Percentiles rank a stretch among this genome's conserved stretches.
These are phyloP conservation scores for Cercospora janseana DNA, from an alignment of 2,329 filamentous ascomycete genomes.

Conservation along the genomic window DNA sequence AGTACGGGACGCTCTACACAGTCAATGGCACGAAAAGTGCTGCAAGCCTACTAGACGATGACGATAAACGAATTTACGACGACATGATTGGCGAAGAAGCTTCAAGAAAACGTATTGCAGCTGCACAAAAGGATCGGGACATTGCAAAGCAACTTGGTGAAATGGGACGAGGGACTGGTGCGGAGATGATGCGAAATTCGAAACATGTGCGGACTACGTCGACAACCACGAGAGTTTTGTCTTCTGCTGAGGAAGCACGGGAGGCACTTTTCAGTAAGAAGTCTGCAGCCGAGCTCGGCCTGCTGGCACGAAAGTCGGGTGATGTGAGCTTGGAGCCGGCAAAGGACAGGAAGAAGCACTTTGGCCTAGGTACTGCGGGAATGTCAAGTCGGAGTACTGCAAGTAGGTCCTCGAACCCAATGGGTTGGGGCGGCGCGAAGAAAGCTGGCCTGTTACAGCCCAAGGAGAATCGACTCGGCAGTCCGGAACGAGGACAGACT, in stretches of 20 bases:
- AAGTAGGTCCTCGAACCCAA: conserved; percentile 37
- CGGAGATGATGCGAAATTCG: conserved; percentile 63
- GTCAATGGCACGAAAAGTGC: conserved; percentile 47
- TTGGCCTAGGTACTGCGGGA: conserved; percentile 38
- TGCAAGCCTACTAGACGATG: conserved; percentile 64
- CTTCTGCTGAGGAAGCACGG: conserved; percentile 23
- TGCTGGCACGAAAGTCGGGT: conserved; percentile 46
- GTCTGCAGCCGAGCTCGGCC: conserved; percentile 41
- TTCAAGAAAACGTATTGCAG: conserved; percentile 62
- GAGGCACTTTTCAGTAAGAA: conserved; percentile 28
- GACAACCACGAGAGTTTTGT: conserved; percentile 18
- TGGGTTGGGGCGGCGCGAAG: conserved; percentile 51
- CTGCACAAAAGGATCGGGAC: conserved; percentile 69
- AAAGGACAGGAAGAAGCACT: conserved; percentile 42
- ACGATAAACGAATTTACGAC: conserved; percentile 55
- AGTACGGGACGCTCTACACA: conserved; percentile 52
- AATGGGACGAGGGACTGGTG: conserved; percentile 64
- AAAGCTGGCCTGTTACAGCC: conserved; percentile 44
- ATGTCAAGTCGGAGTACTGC: conserved; percentile 29
- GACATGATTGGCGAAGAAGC: conserved; percentile 58
- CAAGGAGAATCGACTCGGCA: conserved; percentile 24
- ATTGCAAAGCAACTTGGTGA: conserved; percentile 66
- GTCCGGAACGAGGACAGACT: conserved; percentile 36
- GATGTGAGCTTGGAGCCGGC: conserved; percentile 45
- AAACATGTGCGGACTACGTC: conserved; percentile 22